Percentiles rank a stretch among this genome's conserved stretches.
These are phyloP conservation scores for Epichloe typhina DNA, from an alignment of 2,329 filamentous ascomycete species.

Conservation along the genomic window DNA sequence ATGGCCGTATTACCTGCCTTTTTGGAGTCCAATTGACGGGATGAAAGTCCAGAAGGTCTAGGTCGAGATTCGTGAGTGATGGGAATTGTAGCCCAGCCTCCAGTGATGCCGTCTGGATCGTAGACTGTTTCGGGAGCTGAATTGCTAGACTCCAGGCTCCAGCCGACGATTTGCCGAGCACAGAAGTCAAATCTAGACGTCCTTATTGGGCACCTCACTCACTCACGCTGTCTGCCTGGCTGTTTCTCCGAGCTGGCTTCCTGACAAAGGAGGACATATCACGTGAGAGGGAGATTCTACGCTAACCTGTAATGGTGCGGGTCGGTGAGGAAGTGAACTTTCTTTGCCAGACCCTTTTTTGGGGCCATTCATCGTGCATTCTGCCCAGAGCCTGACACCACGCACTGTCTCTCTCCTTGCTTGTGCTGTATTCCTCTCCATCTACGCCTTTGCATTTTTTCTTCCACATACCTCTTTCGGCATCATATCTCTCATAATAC, in stretches of 20 bases:
- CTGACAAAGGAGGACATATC: neutral
- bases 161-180: no score
- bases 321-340: slow-evolving; percentile 5
- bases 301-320: neutral
- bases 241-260: neutral
- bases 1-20: slow-evolving; percentile 29
- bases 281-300: neutral
- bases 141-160: no score
- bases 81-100: neutral
- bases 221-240: no score
- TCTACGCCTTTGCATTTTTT: slow-evolving; percentile 6
- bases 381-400: slow-evolving; percentile 11
- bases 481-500: slow-evolving; percentile 8
- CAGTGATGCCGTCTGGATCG: neutral
- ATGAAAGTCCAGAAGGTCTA: slow-evolving; percentile 6
- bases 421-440: slow-evolving; percentile 8
- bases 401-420: slow-evolving; percentile 9
- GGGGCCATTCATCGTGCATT: slow-evolving; percentile 7
- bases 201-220: no score
- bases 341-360: slow-evolving; percentile 9
- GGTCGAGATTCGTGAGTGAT: neutral
- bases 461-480: slow-evolving; percentile 10
- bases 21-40: slow-evolving; percentile 32
- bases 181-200: no score
- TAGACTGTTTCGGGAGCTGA: neutral